Conservation (phyloP, 2,329 filamentous ascomycete species). For the Immersiporthe knoxdaviesiana region DNA sequence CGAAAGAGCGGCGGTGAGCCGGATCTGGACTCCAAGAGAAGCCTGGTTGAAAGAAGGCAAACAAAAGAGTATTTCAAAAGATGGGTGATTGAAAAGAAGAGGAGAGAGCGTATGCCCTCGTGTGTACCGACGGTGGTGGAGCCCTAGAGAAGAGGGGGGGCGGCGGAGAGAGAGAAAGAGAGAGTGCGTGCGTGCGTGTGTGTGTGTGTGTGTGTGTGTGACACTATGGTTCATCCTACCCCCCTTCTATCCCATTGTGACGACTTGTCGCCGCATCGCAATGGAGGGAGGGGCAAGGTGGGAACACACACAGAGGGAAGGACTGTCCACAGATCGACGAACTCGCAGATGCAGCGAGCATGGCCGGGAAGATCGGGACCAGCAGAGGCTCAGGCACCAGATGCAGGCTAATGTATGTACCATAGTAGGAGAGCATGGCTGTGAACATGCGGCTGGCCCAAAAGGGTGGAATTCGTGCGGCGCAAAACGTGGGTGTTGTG, state of each 20-base stretch:
- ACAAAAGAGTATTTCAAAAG: background rate
- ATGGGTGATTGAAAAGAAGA: background rate
- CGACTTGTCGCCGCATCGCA: slow-evolving; percentile 4
- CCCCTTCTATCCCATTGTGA: background rate
- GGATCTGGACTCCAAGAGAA: background rate
- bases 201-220: too few relatives aligned
- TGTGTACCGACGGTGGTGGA: background rate
- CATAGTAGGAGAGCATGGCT: slow-evolving; percentile 29
- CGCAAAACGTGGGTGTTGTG: slow-evolving; percentile 7
- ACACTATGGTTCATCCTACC: too few relatives aligned
- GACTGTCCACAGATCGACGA: slow-evolving; percentile 9
- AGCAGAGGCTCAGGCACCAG: slow-evolving; percentile 21
- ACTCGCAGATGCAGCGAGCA: slow-evolving; percentile 6
- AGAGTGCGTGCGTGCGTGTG: too few relatives aligned
- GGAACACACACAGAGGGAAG: slow-evolving; percentile 3
- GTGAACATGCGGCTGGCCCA: slow-evolving; percentile 34
- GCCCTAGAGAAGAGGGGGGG: background rate
- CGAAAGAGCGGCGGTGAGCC: background rate
- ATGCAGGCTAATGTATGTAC: slow-evolving; percentile 22
- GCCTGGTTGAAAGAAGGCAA: background rate
- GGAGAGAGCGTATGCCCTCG: background rate
- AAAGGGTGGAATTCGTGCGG: slow-evolving; percentile 31
- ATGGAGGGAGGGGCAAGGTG: slow-evolving; percentile 1
- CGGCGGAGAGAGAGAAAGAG: too few relatives aligned
- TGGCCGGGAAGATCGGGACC: slow-evolving; percentile 21